phyloP scores from a whole-genome alignment of 768 basidiomycete species.

The Boletus vermiculosoides region DNA sequence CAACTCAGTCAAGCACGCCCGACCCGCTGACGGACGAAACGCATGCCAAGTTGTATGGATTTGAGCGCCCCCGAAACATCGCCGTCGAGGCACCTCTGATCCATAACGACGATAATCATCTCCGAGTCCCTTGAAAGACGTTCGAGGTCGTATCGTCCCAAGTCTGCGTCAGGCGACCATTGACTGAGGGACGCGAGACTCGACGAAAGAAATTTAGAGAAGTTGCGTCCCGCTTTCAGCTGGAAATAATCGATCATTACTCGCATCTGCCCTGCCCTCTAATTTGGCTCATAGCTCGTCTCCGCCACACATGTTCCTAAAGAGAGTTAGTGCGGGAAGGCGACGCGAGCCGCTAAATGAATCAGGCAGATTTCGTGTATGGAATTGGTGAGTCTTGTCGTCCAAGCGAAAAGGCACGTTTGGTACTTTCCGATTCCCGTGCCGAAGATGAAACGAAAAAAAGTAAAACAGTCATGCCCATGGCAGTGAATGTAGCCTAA shows the following conservation, averaged over 20 bases:
- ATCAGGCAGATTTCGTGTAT: neutral
- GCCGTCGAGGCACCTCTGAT: neutral
- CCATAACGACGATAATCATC: neutral
- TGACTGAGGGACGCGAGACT: too few relatives aligned
- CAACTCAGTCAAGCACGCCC: neutral
- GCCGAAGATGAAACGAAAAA: neutral
- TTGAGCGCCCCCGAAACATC: slow-evolving; percentile 5
- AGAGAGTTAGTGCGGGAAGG: neutral
- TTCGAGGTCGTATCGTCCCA: too few relatives aligned
- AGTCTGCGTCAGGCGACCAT: too few relatives aligned
- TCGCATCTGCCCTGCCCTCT: neutral
- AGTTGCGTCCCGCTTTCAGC: neutral
- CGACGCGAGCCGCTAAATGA: neutral
- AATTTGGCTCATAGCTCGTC: neutral
- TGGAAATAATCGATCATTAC: neutral
- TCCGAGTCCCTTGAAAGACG: neutral
- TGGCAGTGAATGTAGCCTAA: neutral
- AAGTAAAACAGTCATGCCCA: neutral
- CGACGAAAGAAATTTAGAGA: too few relatives aligned
- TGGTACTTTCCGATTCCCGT: neutral
- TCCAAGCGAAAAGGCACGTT: slow-evolving; percentile 7
- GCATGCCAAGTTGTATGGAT: slow-evolving; percentile 11
- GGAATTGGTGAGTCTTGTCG: neutral
- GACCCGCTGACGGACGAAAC: slow-evolving; percentile 6
- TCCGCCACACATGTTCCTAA: neutral